A percentile compares a stretch with the other conserved stretches of the same genome.
phyloP scores from a whole-genome alignment of 2,329 filamentous ascomycete genomes.

The Verticillium nubilum region DNA sequence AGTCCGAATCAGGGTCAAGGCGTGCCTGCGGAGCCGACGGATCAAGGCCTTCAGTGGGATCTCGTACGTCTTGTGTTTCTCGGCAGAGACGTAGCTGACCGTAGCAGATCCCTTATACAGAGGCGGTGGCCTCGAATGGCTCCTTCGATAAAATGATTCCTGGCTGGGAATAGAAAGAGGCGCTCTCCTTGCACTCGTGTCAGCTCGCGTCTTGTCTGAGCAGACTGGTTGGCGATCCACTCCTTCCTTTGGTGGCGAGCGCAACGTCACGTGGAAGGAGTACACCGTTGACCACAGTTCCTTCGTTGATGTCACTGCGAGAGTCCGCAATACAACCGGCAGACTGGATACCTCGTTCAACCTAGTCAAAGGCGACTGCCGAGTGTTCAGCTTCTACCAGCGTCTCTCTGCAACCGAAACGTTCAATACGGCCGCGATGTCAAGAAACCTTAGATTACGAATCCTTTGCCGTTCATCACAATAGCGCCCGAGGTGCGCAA shows the following conservation, averaged over 20 bases:
- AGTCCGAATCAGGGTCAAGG: conserved; percentile 42
- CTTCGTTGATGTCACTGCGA: not conserved
- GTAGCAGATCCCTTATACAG: conserved; percentile 15
- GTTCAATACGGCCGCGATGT: not conserved
- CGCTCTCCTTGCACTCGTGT: not conserved
- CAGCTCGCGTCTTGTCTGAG: not conserved
- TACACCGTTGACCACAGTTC: not conserved
- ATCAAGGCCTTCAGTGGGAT: conserved; percentile 28
- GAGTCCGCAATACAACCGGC: not conserved
- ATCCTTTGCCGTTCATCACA: conserved; percentile 24
- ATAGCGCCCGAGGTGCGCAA: conserved; percentile 27
- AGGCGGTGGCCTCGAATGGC: conserved; percentile 19
- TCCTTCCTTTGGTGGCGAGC: not conserved
- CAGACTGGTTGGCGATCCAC: not conserved
- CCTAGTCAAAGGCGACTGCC: conserved; percentile 6
- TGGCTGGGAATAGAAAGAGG: conserved; percentile 21
- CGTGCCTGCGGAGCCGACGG: conserved; percentile 28
- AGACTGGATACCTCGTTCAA: conserved; percentile 4
- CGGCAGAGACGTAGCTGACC: not conserved
- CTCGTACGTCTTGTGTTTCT: conserved; percentile 9
- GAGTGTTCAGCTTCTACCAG: not conserved
- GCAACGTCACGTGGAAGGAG: not conserved
- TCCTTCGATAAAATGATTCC: conserved; percentile 24
- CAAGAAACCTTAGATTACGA: conserved; percentile 12
- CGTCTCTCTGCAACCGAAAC: not conserved